Evolutionary conservation across 208 protist species (phyloP).

Genomic region (Trypanosoma mega): DNA sequence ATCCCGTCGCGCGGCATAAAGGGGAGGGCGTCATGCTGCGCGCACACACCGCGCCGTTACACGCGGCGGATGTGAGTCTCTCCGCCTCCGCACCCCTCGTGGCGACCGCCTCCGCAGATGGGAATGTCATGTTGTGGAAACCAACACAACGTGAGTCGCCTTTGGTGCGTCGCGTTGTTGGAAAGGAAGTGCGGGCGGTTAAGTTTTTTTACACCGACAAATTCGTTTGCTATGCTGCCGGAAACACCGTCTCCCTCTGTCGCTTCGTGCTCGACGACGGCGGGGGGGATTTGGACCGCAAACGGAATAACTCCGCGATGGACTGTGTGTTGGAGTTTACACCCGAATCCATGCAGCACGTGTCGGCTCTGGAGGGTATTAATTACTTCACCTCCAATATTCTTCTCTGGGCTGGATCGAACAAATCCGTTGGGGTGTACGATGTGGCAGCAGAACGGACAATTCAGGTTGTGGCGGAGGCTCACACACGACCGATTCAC

Average conservation of each 20-base stretch:
- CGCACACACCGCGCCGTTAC: constrained; percentile 37
- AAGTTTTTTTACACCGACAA: constrained; percentile 84
- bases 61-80: constrained; percentile 52
- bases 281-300: constrained; percentile 25
- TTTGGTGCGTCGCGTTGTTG: constrained; percentile 24
- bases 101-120: constrained; percentile 54
- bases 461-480: constrained; percentile 39
- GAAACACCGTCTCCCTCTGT: constrained; percentile 42
- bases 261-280: constrained; percentile 27
- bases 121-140: constrained; percentile 54
- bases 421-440: constrained; percentile 64
- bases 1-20: constrained; percentile 45
- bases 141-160: constrained; percentile 25
- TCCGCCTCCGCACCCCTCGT: constrained; percentile 53
- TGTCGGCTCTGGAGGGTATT: constrained; percentile 57
- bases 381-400: constrained; percentile 80
- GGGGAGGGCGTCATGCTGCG: constrained; percentile 34
- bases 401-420: constrained; percentile 62
- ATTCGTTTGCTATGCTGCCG: constrained; percentile 55
- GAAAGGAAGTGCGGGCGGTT: constrained; percentile 33
- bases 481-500: constrained; percentile 72
- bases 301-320: constrained; percentile 27
- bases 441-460: constrained; percentile 49
- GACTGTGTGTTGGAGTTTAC: constrained; percentile 25
- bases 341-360: constrained; percentile 37